These are phyloP conservation scores for Poronia punctata DNA, from an alignment of 495 filamentous ascomycete species.

Conservation along the genomic window DNA sequence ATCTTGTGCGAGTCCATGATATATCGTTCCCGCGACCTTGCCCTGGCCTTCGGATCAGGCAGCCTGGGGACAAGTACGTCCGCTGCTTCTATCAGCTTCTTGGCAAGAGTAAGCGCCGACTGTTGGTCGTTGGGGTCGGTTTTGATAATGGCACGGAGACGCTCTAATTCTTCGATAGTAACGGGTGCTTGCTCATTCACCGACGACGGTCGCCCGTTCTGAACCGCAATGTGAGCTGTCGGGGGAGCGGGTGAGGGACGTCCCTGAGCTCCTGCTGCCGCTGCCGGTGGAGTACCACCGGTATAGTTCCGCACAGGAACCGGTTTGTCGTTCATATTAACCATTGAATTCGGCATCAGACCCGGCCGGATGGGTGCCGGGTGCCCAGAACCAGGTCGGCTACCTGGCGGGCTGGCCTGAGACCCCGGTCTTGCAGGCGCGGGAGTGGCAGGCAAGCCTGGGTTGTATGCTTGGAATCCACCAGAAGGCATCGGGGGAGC, in stretches of 20 bases:
- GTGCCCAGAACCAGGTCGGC: constrained; percentile 41
- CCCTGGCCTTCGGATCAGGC: constrained; percentile 66
- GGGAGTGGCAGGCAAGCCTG: constrained; percentile 24
- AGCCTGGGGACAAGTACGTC: constrained; percentile 63
- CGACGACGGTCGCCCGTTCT: constrained; percentile 21
- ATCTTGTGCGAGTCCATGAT: constrained; percentile 81
- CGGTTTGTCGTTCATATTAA: constrained; percentile 49
- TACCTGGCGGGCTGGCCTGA: constrained; percentile 17
- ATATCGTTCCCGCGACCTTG: constrained; percentile 76
- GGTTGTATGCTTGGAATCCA: constrained; percentile 32
- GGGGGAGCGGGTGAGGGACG: constrained; percentile 21
- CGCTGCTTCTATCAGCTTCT: constrained; percentile 81
- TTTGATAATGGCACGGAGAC: constrained; percentile 58
- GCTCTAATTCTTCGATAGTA: constrained; percentile 70
- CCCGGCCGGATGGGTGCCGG: constrained; percentile 77
- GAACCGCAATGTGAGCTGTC: constrained; percentile 1
- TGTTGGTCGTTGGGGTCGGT: constrained; percentile 64
- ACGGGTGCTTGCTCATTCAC: constrained; percentile 48
- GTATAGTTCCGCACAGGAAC: constrained; percentile 69
- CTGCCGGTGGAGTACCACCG: constrained; percentile 28
- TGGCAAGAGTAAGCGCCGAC: constrained; percentile 65
- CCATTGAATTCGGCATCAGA: constrained; percentile 50
- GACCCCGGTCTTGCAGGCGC: constrained; percentile 21
- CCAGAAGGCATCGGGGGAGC: constrained; percentile 44
- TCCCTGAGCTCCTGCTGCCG: constrained; percentile 24